A percentile compares a stretch with the other conserved stretches of the same genome.
Evolutionary conservation across 2,329 filamentous ascomycete genomes (phyloP).

Genomic region (Monascus ruber): DNA sequence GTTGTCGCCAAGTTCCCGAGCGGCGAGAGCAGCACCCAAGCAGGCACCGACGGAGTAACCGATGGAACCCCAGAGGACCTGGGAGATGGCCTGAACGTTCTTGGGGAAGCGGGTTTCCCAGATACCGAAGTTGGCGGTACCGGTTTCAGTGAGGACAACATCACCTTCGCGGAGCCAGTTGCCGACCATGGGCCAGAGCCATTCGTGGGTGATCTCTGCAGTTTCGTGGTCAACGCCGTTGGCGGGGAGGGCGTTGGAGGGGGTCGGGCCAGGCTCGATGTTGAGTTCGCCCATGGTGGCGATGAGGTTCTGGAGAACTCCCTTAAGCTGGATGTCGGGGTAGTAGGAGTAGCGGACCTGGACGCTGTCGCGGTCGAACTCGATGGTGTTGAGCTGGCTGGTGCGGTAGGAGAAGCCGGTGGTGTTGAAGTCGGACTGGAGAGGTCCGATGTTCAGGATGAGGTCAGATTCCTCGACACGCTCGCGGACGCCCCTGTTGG

Average conservation of each 20-base stretch:
- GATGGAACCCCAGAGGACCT: slow-evolving; percentile 49
- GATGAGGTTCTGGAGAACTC: no score
- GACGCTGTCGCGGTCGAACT: no score
- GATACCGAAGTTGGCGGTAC: slow-evolving; percentile 46
- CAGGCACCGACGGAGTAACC: slow-evolving; percentile 50
- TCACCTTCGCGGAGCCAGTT: slow-evolving; percentile 42
- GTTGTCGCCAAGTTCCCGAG: slow-evolving; percentile 11
- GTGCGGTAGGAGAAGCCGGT: not conserved
- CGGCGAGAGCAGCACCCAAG: slow-evolving; percentile 45
- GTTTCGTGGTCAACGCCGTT: no score
- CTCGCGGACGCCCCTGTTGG: slow-evolving; percentile 18
- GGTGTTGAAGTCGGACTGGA: slow-evolving; percentile 43
- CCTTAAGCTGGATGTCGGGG: no score
- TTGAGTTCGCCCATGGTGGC: no score
- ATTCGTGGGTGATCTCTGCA: slow-evolving; percentile 32
- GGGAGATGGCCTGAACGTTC: slow-evolving; percentile 38
- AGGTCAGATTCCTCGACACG: slow-evolving; percentile 30
- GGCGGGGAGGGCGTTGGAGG: no score
- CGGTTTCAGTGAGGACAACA: slow-evolving; percentile 48
- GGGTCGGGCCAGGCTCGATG: no score
- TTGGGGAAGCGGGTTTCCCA: slow-evolving; percentile 41
- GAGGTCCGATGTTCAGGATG: slow-evolving; percentile 27
- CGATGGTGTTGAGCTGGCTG: no score
- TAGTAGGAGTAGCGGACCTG: no score
- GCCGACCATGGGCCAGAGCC: slow-evolving; percentile 38